Evolutionary conservation across 306 rosid genomes (phyloP), one percentile per base, ranked within the genome.

Genomic region (Rosa rugosa): DNA sequence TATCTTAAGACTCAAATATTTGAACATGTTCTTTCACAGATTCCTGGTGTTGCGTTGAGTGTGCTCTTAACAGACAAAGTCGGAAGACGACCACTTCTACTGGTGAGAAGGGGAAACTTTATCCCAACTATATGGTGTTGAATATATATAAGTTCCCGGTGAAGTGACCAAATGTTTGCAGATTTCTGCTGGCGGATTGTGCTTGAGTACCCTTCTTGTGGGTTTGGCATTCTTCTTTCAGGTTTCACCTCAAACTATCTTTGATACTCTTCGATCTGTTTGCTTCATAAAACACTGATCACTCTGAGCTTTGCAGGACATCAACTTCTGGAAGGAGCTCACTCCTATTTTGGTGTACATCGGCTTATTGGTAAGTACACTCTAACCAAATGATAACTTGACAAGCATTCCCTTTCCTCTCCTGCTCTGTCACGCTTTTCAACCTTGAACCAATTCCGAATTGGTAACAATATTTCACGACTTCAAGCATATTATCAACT

Each of bases 81-180:
- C 1, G 82, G 82, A 76, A 77, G 84, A 38, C 72, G 76, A 47
- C 77, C 84, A 54, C 73, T 80, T 76, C 38, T 77, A 16, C 65
- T 67, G 84, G 84, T 79, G n/a, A 69, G 66, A 45, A 2, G 3
- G 6, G 22, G 16, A 64, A 14, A 59, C 51, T 23, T 16, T 16
- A 25, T 5, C 17, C 44, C 12, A 18, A 13, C 42, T 22, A 8
- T 36, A 11, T 41, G 36, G 50, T 36, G 10, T 34, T 22, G 11
- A 64, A 27, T 27, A 49, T 11, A 31, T 18, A 8, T 8, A 11
- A 34, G 16, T 45, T 14, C 12, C 5, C 14, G 45, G 4, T 72
- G 40, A 49, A 18, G 42, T 31, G 10, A 23, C 31, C 73, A 1
- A 63, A 23, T 51, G 17, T 73, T 16, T 80, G 38, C 68, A 80